A percentile compares a stretch with the other conserved stretches of the same genome.
These are phyloP conservation scores for Phaeodactylum tricornutum DNA, from an alignment of 108 stramenopile species.

Conservation along the genomic window DNA sequence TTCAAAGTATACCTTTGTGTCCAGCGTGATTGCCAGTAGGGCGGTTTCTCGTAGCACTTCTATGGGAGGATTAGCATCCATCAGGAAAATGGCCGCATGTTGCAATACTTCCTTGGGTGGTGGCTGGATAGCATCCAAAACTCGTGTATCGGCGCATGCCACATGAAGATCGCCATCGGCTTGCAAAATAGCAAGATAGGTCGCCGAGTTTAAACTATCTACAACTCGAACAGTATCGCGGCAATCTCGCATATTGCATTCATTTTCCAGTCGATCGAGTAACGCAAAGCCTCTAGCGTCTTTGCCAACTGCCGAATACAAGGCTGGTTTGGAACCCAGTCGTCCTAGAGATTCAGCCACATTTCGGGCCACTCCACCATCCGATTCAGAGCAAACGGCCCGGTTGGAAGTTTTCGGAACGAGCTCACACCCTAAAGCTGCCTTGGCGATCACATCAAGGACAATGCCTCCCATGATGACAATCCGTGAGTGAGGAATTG, in stretches of 20 bases:
- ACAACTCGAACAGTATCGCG: background rate
- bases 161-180: slow-evolving; percentile 51
- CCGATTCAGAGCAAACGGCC: slow-evolving; percentile 21
- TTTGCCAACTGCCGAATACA: slow-evolving; percentile 66
- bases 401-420: slow-evolving; percentile 46
- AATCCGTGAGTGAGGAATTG: slow-evolving; percentile 28
- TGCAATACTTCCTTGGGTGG: slow-evolving; percentile 20
- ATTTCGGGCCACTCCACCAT: slow-evolving; percentile 69
- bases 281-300: slow-evolving; percentile 42
- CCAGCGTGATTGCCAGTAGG: slow-evolving; percentile 12
- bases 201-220: slow-evolving; percentile 35
- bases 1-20: slow-evolving; percentile 36
- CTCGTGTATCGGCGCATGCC: slow-evolving; percentile 82
- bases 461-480: slow-evolving; percentile 83
- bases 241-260: slow-evolving; percentile 19
- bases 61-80: slow-evolving; percentile 64
- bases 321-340: slow-evolving; percentile 32
- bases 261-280: slow-evolving; percentile 26
- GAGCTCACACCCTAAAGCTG: slow-evolving; percentile 10
- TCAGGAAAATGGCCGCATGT: slow-evolving; percentile 38
- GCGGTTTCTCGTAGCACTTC: slow-evolving; percentile 19
- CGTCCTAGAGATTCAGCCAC: slow-evolving; percentile 52
- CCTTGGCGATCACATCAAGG: slow-evolving; percentile 61
- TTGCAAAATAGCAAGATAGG: slow-evolving; percentile 69
- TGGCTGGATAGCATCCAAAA: slow-evolving; percentile 29